Base-by-base conservation (phyloP, 139 green algal species). In the Tetraselmis striata region DNA sequence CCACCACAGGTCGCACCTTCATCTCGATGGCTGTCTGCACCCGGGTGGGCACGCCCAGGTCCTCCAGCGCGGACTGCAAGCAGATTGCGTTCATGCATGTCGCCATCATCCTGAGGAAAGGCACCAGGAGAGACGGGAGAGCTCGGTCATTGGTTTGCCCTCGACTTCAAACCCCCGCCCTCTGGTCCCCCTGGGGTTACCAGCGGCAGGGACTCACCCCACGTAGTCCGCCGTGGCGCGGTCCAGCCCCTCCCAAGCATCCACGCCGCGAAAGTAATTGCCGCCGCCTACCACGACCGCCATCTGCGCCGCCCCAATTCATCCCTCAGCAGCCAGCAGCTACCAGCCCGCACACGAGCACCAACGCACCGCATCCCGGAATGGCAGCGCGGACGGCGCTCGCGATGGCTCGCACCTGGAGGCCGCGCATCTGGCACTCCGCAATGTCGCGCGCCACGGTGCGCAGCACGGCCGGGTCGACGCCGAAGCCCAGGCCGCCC, bases 11-110 rank as follows among this genome's bases (percentile, higher is more conserved):
- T 82, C 86, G 1, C 45, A 80, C 88, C 78, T 87, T 85, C 87
- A 99, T 99, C 80, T 97, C 93, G 79, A 99, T 98, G 32, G 96
- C 96, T 1, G 94, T 98, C 88, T 98, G 94, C 45, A 98, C 91
- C 0, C 94, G 87, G 27, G 93, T 95, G 28, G 80, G 77, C 59
- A 96, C 89, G 1, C 93, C 94, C 27, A 87, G 59, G 28, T 29
- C 77, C 83, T 97, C 93, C 23, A 97, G 81, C 18, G 92, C 90
- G 0, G 84, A 86, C 84, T 96, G 92, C 30, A 99, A 84, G 78
- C 91, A 93, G 26, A 99, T 87, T 1, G 96, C 92, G 81, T 99
- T 99, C 97, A 99, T 99, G 29, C 97, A 93, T 1, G 97, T 99
- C 0, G 97, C 97, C 30, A 99, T 91, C 97, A 99, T 99, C 91